A percentile compares a stretch with the other conserved stretches of the same genome.
Evolutionary conservation across 257 asterid species (phyloP).

Genomic region (Nicotiana otophora): DNA sequence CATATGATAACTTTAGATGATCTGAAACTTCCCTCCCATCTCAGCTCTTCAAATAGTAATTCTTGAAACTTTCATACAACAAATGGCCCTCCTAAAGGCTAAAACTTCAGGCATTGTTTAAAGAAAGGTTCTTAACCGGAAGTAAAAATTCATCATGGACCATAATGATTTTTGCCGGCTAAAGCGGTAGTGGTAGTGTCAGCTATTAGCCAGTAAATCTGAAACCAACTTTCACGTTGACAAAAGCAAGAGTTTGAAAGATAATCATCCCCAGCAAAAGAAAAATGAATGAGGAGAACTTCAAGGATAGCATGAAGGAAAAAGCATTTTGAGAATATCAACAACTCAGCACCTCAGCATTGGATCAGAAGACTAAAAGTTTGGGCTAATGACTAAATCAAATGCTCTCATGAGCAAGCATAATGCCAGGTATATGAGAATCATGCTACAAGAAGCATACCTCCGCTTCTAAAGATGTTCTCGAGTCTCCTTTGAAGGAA

Average conservation of each 20-base stretch:
- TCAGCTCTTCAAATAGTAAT: neutral
- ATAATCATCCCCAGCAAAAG: neutral
- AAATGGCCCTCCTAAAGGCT: neutral
- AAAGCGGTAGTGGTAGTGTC: neutral
- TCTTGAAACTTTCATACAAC: neutral
- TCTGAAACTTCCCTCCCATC: neutral
- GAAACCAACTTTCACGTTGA: neutral
- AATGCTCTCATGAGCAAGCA: neutral
- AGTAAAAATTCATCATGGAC: neutral
- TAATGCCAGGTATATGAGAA: neutral
- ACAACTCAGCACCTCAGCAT: neutral
- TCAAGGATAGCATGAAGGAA: neutral
- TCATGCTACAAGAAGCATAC: slow-evolving; percentile 25
- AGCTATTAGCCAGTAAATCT: neutral
- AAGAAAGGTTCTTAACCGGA: neutral
- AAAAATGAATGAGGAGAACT: neutral
- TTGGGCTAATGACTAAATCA: neutral
- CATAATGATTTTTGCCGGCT: neutral
- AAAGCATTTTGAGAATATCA: neutral
- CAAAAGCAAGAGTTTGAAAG: neutral
- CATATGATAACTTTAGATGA: neutral
- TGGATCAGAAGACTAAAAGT: neutral
- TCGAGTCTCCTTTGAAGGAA: slow-evolving; percentile 79
- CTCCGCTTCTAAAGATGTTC: slow-evolving; percentile 97
- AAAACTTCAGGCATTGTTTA: neutral